phyloP scores from a whole-genome alignment of 306 rosid species.

The Fragaria nilgerrensis region DNA sequence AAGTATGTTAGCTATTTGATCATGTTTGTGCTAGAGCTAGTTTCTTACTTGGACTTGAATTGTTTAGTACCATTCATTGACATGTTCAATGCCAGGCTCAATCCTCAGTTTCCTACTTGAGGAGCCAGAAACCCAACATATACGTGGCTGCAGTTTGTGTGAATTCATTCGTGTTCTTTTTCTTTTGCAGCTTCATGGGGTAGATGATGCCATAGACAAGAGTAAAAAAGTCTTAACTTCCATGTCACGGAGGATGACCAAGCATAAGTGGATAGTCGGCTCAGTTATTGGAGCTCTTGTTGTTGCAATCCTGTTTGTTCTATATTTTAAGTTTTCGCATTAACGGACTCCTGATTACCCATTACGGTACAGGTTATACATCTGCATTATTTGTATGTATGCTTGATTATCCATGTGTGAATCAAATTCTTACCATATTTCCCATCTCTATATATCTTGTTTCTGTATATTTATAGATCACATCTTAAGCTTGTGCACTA shows the following conservation, averaged over 20 bases:
- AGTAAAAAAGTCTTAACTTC: slow-evolving; percentile 69
- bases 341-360: slow-evolving; percentile 23
- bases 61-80: not conserved
- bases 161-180: slow-evolving; percentile 2
- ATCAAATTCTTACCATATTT: slow-evolving; percentile 17
- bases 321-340: slow-evolving; percentile 62
- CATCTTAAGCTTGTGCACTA: not conserved
- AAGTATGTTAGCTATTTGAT: slow-evolving; percentile 37
- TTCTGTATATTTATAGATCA: slow-evolving; percentile 9
- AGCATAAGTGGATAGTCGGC: slow-evolving; percentile 75
- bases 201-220: slow-evolving; percentile 89
- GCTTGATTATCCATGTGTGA: slow-evolving; percentile 21
- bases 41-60: slow-evolving; percentile 10
- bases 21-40: slow-evolving; percentile 9
- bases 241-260: slow-evolving; percentile 74
- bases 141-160: not conserved
- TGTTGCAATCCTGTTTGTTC: slow-evolving; percentile 49
- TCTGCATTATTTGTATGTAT: slow-evolving; percentile 20
- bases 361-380: slow-evolving; percentile 12
- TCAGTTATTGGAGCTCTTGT: slow-evolving; percentile 73
- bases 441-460: not conserved
- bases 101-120: not conserved
- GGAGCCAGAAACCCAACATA: slow-evolving; percentile 1
- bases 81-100: not conserved
- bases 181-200: slow-evolving; percentile 71